phyloP scores from a whole-genome alignment of 371 early-diverging fungal species.

The Mucor velutinosus region DNA sequence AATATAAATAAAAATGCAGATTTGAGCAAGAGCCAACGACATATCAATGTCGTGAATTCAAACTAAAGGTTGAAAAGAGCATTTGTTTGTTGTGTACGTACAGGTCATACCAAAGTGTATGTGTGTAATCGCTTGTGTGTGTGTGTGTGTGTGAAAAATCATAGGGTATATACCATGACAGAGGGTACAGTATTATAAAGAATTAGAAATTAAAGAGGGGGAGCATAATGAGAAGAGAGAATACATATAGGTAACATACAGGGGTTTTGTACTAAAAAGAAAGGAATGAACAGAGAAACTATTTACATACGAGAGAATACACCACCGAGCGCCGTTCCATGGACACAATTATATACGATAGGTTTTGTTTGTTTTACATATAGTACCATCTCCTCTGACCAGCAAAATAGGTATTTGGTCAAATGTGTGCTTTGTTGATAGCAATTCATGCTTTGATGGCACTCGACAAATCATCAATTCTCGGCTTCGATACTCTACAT shows the following conservation, averaged over 20 bases:
- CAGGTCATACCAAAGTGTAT: background rate
- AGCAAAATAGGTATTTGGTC: conserved; percentile 41
- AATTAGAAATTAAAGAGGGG: background rate
- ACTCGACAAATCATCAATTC: conserved; percentile 40
- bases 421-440: conserved; percentile 27
- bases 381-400: conserved; percentile 42
- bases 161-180: background rate
- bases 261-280: too few relatives aligned
- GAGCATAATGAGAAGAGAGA: background rate
- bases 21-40: background rate
- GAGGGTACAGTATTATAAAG: background rate
- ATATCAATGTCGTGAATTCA: too few relatives aligned
- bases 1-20: too few relatives aligned
- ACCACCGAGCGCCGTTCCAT: background rate
- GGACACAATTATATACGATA: conserved; percentile 20
- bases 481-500: conserved; percentile 40
- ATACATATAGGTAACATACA: conserved; percentile 1
- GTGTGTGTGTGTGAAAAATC: background rate
- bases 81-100: background rate
- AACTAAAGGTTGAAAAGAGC: background rate
- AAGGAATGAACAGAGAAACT: background rate
- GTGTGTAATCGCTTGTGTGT: background rate
- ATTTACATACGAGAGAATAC: background rate
- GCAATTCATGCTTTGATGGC: conserved; percentile 30
- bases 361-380: conserved; percentile 45